Conservation (phyloP, 805 yeast species). For the Ogataea haglerorum region DNA sequence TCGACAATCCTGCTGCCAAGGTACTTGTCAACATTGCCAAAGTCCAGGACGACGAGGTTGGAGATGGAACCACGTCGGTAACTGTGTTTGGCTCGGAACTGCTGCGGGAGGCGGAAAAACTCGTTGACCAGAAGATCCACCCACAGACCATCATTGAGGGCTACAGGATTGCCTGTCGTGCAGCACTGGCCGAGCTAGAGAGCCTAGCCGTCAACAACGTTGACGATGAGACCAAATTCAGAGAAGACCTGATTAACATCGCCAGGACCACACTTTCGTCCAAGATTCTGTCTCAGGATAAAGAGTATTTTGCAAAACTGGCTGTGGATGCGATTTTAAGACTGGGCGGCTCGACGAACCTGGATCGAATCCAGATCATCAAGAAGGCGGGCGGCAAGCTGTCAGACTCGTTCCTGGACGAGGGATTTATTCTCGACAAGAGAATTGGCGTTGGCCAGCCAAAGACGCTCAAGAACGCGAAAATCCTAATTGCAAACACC, state of each 20-base stretch:
- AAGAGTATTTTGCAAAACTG: constrained; percentile 78
- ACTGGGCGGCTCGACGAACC: constrained; percentile 79
- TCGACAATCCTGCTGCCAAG: constrained; percentile 97
- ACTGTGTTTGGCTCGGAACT: constrained; percentile 89
- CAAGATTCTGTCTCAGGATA: constrained; percentile 92
- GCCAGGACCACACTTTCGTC: constrained; percentile 93
- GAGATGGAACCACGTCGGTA: constrained; percentile 98
- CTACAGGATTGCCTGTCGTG: constrained; percentile 79
- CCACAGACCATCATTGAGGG: constrained; percentile 98
- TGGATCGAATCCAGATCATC: constrained; percentile 89
- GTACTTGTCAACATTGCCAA: constrained; percentile 91
- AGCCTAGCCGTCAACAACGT: constrained; percentile 74
- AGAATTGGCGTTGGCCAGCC: constrained; percentile 94
- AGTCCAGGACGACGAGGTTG: constrained; percentile 97
- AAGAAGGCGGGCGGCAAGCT: constrained; percentile 92
- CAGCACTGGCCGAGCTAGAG: constrained; percentile 81
- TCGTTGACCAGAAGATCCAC: constrained; percentile 89
- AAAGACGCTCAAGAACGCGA: constrained; percentile 75
- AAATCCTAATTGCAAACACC: constrained; percentile 89
- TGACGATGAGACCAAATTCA: constrained; percentile 53
- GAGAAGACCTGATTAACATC: constrained; percentile 75
- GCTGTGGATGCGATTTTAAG: constrained; percentile 94
- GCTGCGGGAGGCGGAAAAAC: constrained; percentile 88
- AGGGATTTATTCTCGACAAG: constrained; percentile 90
- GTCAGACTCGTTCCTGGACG: constrained; percentile 89